Percentiles rank a stretch among this genome's conserved stretches.
phyloP scores from a whole-genome alignment of 805 yeast species.

The Naumovozyma castellii region DNA sequence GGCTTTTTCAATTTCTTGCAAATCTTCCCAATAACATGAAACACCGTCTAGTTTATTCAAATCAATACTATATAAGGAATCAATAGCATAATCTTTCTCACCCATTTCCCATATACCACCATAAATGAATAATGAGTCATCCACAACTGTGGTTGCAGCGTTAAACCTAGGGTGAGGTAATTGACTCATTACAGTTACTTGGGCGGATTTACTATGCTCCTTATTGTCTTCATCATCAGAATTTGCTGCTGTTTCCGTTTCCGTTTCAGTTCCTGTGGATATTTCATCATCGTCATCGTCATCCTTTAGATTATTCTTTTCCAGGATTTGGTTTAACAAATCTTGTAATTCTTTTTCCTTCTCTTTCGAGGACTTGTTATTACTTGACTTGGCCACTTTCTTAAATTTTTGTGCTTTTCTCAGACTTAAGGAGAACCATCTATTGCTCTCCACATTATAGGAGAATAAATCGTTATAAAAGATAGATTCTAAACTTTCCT shows the following conservation, averaged over 20 bases:
- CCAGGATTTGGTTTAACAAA: slow-evolving; percentile 61
- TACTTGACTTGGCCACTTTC: slow-evolving; percentile 40
- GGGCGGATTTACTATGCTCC: slow-evolving; percentile 28
- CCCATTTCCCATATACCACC: slow-evolving; percentile 90
- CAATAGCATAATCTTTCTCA: slow-evolving; percentile 75
- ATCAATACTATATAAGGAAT: slow-evolving; percentile 79
- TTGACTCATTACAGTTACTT: slow-evolving; percentile 46
- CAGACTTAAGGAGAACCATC: slow-evolving; percentile 63
- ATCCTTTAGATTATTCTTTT: slow-evolving; percentile 61
- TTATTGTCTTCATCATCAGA: slow-evolving; percentile 31
- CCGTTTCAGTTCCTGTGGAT: slow-evolving; percentile 20
- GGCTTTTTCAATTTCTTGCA: slow-evolving; percentile 43
- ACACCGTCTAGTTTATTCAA: slow-evolving; percentile 81
- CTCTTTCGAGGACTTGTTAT: slow-evolving; percentile 36
- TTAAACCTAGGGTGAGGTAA: slow-evolving; percentile 88
- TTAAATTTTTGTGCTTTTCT: slow-evolving; percentile 11
- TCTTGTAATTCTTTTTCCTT: slow-evolving; percentile 79
- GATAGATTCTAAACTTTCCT: slow-evolving; percentile 75
- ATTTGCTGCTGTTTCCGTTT: slow-evolving; percentile 30
- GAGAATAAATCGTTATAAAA: slow-evolving; percentile 75
- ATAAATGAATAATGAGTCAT: slow-evolving; percentile 71
- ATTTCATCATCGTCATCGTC: slow-evolving; percentile 37
- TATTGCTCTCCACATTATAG: slow-evolving; percentile 74
- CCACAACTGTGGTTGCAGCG: slow-evolving; percentile 74
- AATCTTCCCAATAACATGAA: slow-evolving; percentile 82